Percentiles rank a stretch among this genome's conserved stretches.
These are phyloP conservation scores for Capsicum pubescens DNA, from an alignment of 257 asterid species.

Conservation along the genomic window DNA sequence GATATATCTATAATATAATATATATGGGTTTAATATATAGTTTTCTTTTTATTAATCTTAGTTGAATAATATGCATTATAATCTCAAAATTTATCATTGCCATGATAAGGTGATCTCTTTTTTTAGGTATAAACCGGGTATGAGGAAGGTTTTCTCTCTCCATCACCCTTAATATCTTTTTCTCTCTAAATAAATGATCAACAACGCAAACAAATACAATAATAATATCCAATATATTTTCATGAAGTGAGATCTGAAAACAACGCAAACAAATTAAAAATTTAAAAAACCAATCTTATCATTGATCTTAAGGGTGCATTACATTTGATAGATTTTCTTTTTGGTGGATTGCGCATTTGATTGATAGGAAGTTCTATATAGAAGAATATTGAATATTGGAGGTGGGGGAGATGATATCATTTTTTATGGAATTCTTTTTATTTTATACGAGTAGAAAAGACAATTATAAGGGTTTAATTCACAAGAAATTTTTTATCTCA, in stretches of 20 bases:
- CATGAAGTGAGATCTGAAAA: neutral
- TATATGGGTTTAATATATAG: too few relatives aligned
- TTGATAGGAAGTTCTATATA: neutral
- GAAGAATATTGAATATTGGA: too few relatives aligned
- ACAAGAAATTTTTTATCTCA: neutral
- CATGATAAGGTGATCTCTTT: too few relatives aligned
- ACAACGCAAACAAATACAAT: neutral
- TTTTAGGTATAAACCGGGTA: neutral
- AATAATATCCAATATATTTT: too few relatives aligned
- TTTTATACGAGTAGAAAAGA: neutral
- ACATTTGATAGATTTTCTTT: neutral
- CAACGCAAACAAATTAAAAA: neutral
- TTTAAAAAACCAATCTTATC: neutral
- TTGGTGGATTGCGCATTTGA: neutral
- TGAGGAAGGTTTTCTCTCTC: neutral
- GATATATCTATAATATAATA: neutral
- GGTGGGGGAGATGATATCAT: too few relatives aligned
- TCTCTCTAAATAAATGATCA: neutral
- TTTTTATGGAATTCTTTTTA: too few relatives aligned
- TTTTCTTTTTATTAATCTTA: too few relatives aligned
- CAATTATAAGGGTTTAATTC: neutral
- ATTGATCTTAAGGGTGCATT: slow-evolving; percentile 10
- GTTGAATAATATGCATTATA: too few relatives aligned
- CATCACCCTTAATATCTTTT: neutral
- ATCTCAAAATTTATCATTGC: neutral